Percentiles rank a stretch among this genome's conserved stretches.
Evolutionary conservation across 2,329 filamentous ascomycete genomes (phyloP).

Genomic region (Neopestalotiopsis clavispora): DNA sequence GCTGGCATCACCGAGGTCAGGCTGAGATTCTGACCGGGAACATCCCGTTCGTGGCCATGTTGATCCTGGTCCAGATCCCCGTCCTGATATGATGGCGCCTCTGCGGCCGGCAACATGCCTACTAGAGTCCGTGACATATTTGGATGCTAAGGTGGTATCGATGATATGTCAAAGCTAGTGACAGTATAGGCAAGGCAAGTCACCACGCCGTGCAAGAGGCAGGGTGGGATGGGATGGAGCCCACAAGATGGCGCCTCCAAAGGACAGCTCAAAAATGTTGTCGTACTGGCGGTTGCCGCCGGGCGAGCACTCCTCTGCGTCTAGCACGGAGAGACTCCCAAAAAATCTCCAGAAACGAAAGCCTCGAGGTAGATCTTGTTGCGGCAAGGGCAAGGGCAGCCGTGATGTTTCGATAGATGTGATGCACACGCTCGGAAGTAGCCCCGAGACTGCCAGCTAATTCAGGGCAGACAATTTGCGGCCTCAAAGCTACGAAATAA

Average conservation of each 20-base stretch:
- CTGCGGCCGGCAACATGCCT: conserved; percentile 7
- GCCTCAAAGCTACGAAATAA: not conserved
- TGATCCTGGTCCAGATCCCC: conserved; percentile 10
- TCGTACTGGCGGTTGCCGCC: not conserved
- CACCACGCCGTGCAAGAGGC: not conserved
- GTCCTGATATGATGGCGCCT: conserved; percentile 19
- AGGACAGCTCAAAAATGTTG: not conserved
- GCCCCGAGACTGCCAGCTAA: not conserved
- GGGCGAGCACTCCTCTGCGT: too few relatives aligned
- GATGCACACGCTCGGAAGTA: not conserved
- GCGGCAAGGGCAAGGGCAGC: not conserved
- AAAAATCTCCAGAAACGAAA: not conserved
- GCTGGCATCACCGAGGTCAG: conserved; percentile 30
- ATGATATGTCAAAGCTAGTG: conserved; percentile 9
- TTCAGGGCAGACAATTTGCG: not conserved
- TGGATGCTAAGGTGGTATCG: conserved; percentile 14
- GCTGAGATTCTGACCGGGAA: conserved; percentile 40
- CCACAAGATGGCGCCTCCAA: not conserved
- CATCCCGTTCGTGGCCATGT: conserved; percentile 31
- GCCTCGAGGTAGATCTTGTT: not conserved
- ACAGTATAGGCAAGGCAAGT: too few relatives aligned
- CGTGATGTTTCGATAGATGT: not conserved
- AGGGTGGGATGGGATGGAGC: not conserved
- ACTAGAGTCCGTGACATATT: conserved; percentile 4
- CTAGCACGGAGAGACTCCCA: not conserved